Evolutionary conservation across 768 basidiomycete genomes (phyloP), one percentile per base, ranked within the genome.

Genomic region (Astraeus odoratus): DNA sequence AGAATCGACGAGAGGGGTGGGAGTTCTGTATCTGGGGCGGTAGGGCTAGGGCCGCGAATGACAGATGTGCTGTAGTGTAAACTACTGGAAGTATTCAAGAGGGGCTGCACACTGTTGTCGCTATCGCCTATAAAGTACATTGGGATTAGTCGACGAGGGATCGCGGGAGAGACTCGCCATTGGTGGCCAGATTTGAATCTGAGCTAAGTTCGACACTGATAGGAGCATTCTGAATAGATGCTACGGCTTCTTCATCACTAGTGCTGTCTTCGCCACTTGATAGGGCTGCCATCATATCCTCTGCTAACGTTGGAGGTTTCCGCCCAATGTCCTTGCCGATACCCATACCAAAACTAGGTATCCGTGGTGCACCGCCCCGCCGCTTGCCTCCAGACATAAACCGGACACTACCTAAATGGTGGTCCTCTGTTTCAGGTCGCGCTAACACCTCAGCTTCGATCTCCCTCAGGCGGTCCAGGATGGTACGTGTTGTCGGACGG

Each of bases 371-470:
- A 3, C 67, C 64, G 10, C 65, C 65, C 7, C 80, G 76, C 15
- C 83, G 73, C 61, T 77, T 83, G 3, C 72, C 71, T 8, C 78
- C 78, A 1, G 81, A 77, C 71, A 94, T 77, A 48, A 95, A 84
- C 54, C 82, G 85, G 66, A 96, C 70, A 48, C 86, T 91, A 6
- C 92, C 91, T 26, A 94, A 75, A 63, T 93, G 86, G 35, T 80
- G 71, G 49, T 86, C 81, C 25, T 80, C 79, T 7, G 71, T 72
- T 49, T 84, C 82, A 1, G 81, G 75, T 5, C 84, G 73, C 9
- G 76, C 63, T 7, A 94, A 67, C 3, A 98, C 81, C 52, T 94
- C 87, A 0, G 80, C 73, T 64, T 99, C 96, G 36, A 98, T 91
- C 4, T 70, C 71, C 10, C 82, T 71, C 9, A 99, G 72, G 12